These are phyloP conservation scores for Mollisia scopiformis DNA, from an alignment of 2,329 filamentous ascomycete genomes.

Conservation along the genomic window DNA sequence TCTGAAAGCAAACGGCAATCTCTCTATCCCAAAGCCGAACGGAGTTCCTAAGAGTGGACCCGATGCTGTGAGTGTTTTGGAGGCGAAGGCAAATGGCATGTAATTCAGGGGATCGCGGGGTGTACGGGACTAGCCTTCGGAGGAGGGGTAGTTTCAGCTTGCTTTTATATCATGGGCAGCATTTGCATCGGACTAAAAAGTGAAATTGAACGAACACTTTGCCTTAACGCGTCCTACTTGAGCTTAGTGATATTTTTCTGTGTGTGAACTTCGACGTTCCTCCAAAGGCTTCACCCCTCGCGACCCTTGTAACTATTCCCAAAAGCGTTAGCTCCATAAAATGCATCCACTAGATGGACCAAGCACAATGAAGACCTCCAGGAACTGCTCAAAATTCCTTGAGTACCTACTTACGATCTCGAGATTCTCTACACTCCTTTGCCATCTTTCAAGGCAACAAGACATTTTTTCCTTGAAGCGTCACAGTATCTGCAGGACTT, in stretches of 20 bases:
- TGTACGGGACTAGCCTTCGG: slow-evolving; percentile 20
- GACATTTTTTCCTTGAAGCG: slow-evolving; percentile 15
- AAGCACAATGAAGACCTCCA: slow-evolving; percentile 6
- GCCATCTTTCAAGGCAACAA: slow-evolving; percentile 17
- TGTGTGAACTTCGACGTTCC: too few species aligned
- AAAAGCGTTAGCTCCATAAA: too few species aligned
- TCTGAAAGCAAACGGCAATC: slow-evolving; percentile 26
- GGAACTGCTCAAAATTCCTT: slow-evolving; percentile 11
- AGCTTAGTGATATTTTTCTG: background rate
- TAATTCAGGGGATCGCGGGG: slow-evolving; percentile 21
- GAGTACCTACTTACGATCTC: slow-evolving; percentile 9
- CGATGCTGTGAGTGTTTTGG: slow-evolving; percentile 41
- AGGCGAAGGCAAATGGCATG: slow-evolving; percentile 43
- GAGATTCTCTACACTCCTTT: slow-evolving; percentile 31
- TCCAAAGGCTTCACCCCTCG: too few species aligned
- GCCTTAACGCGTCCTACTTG: background rate
- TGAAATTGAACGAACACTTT: slow-evolving; percentile 7
- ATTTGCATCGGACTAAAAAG: slow-evolving; percentile 18
- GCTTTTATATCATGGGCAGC: slow-evolving; percentile 12
- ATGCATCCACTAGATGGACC: too few species aligned
- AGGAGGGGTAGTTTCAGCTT: slow-evolving; percentile 26
- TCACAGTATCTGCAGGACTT: slow-evolving; percentile 22
- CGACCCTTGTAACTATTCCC: too few species aligned
- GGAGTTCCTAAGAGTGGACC: slow-evolving; percentile 29
- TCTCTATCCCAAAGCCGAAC: slow-evolving; percentile 31